Evolutionary conservation across 371 early-diverging fungal genomes (phyloP).

Genomic region (Mucor circinelloides): DNA sequence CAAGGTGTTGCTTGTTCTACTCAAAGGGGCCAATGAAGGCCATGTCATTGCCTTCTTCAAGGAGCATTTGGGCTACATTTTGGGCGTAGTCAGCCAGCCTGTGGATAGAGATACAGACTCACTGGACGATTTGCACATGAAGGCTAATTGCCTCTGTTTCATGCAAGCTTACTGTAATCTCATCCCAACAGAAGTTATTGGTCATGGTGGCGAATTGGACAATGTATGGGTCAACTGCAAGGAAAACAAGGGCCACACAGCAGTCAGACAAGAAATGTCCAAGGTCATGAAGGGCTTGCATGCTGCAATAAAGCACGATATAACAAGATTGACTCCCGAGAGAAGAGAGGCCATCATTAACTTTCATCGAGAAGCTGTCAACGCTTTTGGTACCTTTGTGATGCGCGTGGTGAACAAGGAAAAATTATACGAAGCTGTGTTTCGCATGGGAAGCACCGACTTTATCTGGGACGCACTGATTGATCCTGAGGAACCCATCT

Average conservation of each 20-base stretch:
- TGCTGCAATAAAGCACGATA: neutral
- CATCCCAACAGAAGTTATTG: neutral
- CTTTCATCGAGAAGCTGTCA: conserved; percentile 67
- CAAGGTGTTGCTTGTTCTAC: conserved; percentile 48
- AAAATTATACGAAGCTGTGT: conserved; percentile 48
- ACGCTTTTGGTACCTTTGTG: conserved; percentile 58
- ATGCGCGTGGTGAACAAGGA: conserved; percentile 52
- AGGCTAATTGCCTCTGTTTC: conserved; percentile 45
- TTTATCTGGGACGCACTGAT: conserved; percentile 61
- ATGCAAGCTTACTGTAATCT: conserved; percentile 52
- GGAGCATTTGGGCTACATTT: conserved; percentile 50
- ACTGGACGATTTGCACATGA: conserved; percentile 1
- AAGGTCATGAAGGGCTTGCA: neutral
- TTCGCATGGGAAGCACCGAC: conserved; percentile 45
- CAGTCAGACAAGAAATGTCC: neutral
- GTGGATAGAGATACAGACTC: neutral
- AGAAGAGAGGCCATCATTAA: neutral
- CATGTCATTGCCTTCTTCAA: conserved; percentile 53
- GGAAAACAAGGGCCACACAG: neutral
- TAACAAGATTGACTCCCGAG: neutral
- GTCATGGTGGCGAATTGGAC: neutral
- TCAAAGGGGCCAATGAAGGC: conserved; percentile 40
- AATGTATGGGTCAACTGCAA: neutral
- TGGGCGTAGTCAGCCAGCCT: conserved; percentile 32
- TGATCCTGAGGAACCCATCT: conserved; percentile 28